These are phyloP conservation scores for Ammopiptanthus mongolicus DNA, from an alignment of 306 rosid species.

Conservation along the genomic window DNA sequence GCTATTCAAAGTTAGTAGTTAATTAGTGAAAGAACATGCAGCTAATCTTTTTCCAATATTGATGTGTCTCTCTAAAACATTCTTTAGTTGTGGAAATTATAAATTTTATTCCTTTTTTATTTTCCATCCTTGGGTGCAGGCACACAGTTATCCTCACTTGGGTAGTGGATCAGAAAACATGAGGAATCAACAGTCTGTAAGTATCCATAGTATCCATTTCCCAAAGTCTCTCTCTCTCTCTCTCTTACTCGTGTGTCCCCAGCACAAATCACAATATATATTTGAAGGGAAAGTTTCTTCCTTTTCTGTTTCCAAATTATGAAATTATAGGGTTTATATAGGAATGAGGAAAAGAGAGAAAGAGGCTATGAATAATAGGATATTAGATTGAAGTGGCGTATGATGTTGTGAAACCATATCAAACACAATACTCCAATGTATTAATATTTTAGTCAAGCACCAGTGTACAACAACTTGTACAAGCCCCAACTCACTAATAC, in stretches of 20 bases:
- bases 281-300: not conserved
- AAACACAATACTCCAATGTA: too few relatives aligned
- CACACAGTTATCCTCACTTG: conserved; percentile 79
- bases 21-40: conserved; percentile 39
- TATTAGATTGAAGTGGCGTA: too few relatives aligned
- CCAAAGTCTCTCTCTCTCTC: conserved; percentile 24
- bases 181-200: conserved; percentile 56
- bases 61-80: conserved; percentile 31
- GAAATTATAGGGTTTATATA: too few relatives aligned
- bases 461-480: too few relatives aligned
- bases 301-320: not conserved
- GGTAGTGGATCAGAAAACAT: conserved; percentile 51
- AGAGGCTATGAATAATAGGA: conserved; percentile 27
- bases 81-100: conserved; percentile 37
- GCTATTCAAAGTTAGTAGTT: conserved; percentile 29
- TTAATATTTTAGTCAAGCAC: too few relatives aligned
- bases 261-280: not conserved
- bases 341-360: conserved; percentile 34
- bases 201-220: conserved; percentile 47
- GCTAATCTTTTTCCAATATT: conserved; percentile 32
- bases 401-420: too few relatives aligned
- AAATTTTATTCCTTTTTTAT: conserved; percentile 18
- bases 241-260: too few relatives aligned
- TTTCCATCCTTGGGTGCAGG: conserved; percentile 40
- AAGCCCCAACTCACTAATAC: too few relatives aligned